These are phyloP conservation scores for Eleusine indica DNA, from an alignment of 176 grass and related monocot species.

Conservation along the genomic window DNA sequence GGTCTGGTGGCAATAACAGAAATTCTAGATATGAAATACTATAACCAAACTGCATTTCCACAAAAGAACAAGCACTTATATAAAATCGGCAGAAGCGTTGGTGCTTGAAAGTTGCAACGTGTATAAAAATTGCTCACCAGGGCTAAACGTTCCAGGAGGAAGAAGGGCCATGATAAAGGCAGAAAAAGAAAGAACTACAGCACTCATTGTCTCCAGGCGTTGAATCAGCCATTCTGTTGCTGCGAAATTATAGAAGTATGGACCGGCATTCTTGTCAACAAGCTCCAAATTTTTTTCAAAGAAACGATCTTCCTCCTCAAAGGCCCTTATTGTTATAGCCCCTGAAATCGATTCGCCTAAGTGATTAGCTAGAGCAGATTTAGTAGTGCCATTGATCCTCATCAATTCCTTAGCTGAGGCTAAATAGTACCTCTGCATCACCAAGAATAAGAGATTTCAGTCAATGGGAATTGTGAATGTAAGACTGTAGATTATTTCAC, in stretches of 20 bases:
- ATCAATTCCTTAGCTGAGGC: conserved; percentile 92
- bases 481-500: not conserved
- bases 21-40: too few relatives aligned
- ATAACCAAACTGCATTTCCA: too few relatives aligned
- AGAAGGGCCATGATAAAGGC: conserved; percentile 82
- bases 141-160: conserved; percentile 77
- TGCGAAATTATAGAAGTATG: conserved; percentile 82
- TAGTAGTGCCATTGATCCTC: conserved; percentile 94
- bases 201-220: conserved; percentile 77
- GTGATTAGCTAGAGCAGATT: conserved; percentile 88
- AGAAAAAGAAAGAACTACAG: conserved; percentile 70
- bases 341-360: conserved; percentile 83
- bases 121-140: conserved; percentile 50
- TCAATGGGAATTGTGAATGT: conserved; percentile 9
- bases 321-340: conserved; percentile 81
- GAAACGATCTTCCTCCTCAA: conserved; percentile 81
- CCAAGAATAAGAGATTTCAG: conserved; percentile 14
- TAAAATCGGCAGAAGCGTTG: too few relatives aligned
- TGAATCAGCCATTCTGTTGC: conserved; percentile 90
- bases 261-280: conserved; percentile 85
- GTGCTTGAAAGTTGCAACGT: not conserved
- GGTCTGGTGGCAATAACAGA: too few relatives aligned
- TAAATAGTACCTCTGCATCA: conserved; percentile 82
- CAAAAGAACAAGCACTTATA: too few relatives aligned
- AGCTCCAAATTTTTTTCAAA: conserved; percentile 75